Evolutionary conservation across 2,329 filamentous ascomycete genomes (phyloP).

Genomic region (Phyllosticta capitalensis): DNA sequence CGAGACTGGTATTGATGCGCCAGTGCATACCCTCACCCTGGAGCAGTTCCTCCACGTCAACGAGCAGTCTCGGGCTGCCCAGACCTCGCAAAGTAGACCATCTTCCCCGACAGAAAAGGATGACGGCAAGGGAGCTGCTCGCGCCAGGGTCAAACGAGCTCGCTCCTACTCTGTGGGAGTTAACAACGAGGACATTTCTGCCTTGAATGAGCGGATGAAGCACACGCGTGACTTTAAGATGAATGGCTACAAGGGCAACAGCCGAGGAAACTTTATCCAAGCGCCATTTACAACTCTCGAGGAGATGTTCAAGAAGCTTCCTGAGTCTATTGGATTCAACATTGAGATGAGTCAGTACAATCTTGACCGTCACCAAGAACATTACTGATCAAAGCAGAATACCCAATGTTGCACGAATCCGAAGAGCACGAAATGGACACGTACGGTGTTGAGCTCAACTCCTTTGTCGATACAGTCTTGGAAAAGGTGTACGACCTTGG

Average conservation of each 20-base stretch:
- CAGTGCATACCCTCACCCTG: constrained; percentile 86
- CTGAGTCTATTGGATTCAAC: constrained; percentile 82
- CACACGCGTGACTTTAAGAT: constrained; percentile 91
- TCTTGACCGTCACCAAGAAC: neutral
- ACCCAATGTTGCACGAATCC: constrained; percentile 93
- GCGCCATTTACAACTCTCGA: constrained; percentile 92
- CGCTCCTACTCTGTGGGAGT: constrained; percentile 53
- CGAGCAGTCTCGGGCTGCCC: constrained; percentile 40
- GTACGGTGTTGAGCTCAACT: constrained; percentile 91
- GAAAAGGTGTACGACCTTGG: constrained; percentile 81
- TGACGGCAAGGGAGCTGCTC: constrained; percentile 10
- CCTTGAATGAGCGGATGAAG: constrained; percentile 80
- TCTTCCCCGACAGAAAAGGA: constrained; percentile 32
- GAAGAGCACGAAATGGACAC: constrained; percentile 96
- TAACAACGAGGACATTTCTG: constrained; percentile 36
- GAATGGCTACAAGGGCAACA: constrained; percentile 94
- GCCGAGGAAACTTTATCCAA: constrained; percentile 87
- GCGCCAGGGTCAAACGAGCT: constrained; percentile 24
- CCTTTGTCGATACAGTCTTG: constrained; percentile 89
- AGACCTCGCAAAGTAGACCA: constrained; percentile 32
- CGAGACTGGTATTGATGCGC: constrained; percentile 94
- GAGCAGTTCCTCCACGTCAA: constrained; percentile 93
- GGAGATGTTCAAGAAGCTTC: constrained; percentile 80
- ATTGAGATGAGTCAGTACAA: constrained; percentile 71
- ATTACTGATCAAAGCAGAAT: constrained; percentile 45